Evolutionary conservation across 805 yeast species (phyloP).

Genomic region (Tetrapisispora fleetii): DNA sequence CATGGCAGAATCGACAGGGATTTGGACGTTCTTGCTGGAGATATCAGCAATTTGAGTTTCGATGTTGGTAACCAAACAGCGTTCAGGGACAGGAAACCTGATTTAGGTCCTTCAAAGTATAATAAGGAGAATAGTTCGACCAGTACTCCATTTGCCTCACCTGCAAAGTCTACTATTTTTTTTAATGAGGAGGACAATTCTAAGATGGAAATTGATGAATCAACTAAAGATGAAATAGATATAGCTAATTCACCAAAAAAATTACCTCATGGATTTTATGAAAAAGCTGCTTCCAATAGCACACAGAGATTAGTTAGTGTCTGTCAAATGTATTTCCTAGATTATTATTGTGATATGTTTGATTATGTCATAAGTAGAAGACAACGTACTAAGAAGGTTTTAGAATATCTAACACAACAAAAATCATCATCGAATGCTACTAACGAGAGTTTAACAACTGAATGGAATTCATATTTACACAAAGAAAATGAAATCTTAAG

Average conservation of each 20-base stretch:
- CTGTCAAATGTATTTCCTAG: constrained; percentile 87
- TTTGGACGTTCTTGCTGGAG: constrained; percentile 28
- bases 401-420: constrained; percentile 39
- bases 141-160: constrained; percentile 20
- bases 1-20: constrained; percentile 21
- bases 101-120: constrained; percentile 8
- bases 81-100: constrained; percentile 8
- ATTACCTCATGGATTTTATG: constrained; percentile 38
- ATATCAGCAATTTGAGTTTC: constrained; percentile 27
- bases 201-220: constrained; percentile 29
- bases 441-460: constrained; percentile 36
- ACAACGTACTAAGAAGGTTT: constrained; percentile 67
- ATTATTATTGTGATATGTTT: constrained; percentile 91
- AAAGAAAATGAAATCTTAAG: constrained; percentile 79
- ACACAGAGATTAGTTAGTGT: constrained; percentile 83
- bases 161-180: constrained; percentile 21
- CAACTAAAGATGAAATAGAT: constrained; percentile 14
- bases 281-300: constrained; percentile 57
- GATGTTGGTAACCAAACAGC: background rate
- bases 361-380: constrained; percentile 84
- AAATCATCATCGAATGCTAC: constrained; percentile 20
- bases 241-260: constrained; percentile 29
- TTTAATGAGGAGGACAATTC: constrained; percentile 20
- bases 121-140: constrained; percentile 9
- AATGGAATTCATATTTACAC: constrained; percentile 73